phyloP scores from a whole-genome alignment of 2,329 filamentous ascomycete genomes.

The Paraconiothyrium sp. region DNA sequence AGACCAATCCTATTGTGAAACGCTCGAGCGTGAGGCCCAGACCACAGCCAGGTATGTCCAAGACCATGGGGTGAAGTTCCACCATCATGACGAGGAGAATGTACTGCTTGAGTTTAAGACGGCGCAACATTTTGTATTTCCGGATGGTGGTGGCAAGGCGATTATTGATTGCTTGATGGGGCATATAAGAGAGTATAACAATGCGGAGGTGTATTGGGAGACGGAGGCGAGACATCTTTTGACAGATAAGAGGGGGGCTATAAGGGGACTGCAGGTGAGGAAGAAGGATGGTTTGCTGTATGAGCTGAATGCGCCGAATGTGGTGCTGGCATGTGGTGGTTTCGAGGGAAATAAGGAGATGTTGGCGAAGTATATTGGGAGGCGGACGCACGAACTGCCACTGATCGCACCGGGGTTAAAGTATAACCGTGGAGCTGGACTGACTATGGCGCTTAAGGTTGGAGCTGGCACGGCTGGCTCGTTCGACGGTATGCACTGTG shows the following conservation, averaged over 20 bases:
- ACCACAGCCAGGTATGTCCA: conserved; percentile 50
- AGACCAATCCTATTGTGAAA: conserved; percentile 53
- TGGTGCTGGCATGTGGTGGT: conserved; percentile 53
- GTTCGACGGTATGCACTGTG: conserved; percentile 56
- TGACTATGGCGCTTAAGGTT: conserved; percentile 55
- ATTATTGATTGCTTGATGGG: conserved; percentile 52
- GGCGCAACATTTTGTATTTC: conserved; percentile 52
- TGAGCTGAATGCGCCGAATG: conserved; percentile 47
- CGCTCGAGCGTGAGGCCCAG: conserved; percentile 49
- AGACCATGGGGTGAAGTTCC: conserved; percentile 46
- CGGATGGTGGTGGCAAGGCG: conserved; percentile 52
- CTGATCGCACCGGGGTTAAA: conserved; percentile 54
- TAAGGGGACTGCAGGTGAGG: conserved; percentile 51
- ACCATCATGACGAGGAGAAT: conserved; percentile 53
- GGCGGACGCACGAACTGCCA: conserved; percentile 51
- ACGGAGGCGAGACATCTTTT: conserved; percentile 50
- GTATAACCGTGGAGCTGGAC: conserved; percentile 52
- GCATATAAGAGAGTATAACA: conserved; percentile 46
- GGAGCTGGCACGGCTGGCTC: conserved; percentile 53
- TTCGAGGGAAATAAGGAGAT: conserved; percentile 55
- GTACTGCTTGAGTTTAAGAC: conserved; percentile 55
- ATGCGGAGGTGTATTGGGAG: conserved; percentile 49
- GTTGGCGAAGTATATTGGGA: conserved; percentile 52
- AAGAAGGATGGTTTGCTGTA: conserved; percentile 49
- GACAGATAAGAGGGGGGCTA: conserved; percentile 45